Conservation (phyloP, 176 grass and related monocot genomes). For the Oryza australiensis region DNA sequence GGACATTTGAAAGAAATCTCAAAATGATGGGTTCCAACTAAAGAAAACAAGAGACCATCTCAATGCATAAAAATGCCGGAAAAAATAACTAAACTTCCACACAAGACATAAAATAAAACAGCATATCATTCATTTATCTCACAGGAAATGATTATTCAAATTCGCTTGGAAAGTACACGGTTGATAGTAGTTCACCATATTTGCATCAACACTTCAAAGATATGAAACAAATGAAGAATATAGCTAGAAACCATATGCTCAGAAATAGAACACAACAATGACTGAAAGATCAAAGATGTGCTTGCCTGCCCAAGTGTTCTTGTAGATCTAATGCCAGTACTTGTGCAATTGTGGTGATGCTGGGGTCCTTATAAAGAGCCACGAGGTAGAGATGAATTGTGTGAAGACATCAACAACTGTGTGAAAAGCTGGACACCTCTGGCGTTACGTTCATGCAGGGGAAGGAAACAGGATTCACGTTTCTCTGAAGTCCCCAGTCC, state of each 20-base stretch:
- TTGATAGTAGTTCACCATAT: slow-evolving; percentile 11
- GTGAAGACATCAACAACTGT: slow-evolving; percentile 29
- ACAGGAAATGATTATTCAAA: neutral
- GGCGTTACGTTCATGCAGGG: neutral
- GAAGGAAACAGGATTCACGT: slow-evolving; percentile 15
- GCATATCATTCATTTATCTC: neutral
- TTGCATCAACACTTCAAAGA: neutral
- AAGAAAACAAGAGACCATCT: neutral
- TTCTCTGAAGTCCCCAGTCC: neutral
- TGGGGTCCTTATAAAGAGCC: slow-evolving; percentile 33
- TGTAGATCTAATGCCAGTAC: neutral
- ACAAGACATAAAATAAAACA: neutral
- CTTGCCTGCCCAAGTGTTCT: slow-evolving; percentile 15
- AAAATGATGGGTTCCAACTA: neutral
- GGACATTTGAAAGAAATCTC: neutral
- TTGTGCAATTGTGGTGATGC: slow-evolving; percentile 4
- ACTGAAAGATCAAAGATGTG: neutral
- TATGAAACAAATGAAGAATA: neutral
- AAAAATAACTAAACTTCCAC: neutral
- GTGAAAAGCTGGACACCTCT: slow-evolving; percentile 33
- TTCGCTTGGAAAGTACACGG: neutral
- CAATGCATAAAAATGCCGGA: neutral
- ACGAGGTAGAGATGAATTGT: slow-evolving; percentile 13
- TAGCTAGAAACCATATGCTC: neutral
- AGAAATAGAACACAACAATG: slow-evolving; percentile 23